Evolutionary conservation across 2,329 filamentous ascomycete genomes (phyloP).

Genomic region (Beauveria sp.): DNA sequence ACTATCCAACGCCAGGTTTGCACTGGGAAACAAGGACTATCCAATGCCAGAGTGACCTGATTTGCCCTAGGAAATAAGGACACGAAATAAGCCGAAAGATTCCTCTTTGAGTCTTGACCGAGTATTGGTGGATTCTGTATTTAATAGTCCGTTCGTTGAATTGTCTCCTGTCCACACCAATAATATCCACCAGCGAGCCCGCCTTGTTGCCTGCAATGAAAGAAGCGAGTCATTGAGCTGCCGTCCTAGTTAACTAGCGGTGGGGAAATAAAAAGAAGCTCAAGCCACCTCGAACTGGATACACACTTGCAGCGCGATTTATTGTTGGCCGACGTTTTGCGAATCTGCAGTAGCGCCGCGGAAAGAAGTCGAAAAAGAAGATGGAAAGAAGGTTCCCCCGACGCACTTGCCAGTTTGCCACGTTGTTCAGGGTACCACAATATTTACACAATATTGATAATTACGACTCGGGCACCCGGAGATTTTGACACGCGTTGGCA

Average conservation of each 20-base stretch:
- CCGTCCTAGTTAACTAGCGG: background rate
- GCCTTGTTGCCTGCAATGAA: background rate
- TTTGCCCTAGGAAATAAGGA: too few relatives aligned
- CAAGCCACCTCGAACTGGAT: background rate
- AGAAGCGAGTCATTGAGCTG: slow-evolving; percentile 1
- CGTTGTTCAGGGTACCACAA: too few relatives aligned
- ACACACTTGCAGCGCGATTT: background rate
- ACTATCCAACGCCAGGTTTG: too few relatives aligned
- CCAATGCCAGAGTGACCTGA: too few relatives aligned
- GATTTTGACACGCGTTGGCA: too few relatives aligned
- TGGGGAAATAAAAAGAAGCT: background rate
- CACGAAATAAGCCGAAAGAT: too few relatives aligned
- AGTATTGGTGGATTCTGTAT: too few relatives aligned
- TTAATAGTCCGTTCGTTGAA: too few relatives aligned
- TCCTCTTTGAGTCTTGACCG: too few relatives aligned
- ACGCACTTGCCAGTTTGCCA: background rate
- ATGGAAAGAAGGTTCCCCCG: background rate
- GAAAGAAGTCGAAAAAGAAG: background rate
- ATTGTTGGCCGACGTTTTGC: background rate
- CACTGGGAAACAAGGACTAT: too few relatives aligned
- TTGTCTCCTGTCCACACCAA: too few relatives aligned
- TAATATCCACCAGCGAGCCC: background rate
- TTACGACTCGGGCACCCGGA: background rate
- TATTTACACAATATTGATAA: too few relatives aligned
- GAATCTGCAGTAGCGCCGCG: background rate